A percentile compares a stretch with the other conserved stretches of the same genome.
phyloP scores from a whole-genome alignment of 2,329 filamentous ascomycete species.

The Hypoxylon rubiginosum region DNA sequence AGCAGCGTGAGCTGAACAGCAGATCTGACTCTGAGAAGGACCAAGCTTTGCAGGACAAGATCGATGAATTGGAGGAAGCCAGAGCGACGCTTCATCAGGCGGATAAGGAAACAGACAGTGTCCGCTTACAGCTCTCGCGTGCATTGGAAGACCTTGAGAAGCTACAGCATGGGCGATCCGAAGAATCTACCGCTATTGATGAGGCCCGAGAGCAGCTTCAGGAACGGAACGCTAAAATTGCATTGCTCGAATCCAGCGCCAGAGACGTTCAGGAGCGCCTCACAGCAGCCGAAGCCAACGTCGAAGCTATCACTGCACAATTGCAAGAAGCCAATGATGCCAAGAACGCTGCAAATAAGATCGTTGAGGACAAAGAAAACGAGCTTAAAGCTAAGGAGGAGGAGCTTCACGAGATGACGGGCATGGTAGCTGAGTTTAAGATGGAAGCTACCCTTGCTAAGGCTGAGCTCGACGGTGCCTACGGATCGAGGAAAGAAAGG shows the following conservation, averaged over 20 bases:
- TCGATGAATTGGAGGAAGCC: conserved; percentile 67
- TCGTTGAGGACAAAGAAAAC: conserved; percentile 52
- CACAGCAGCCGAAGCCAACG: conserved; percentile 55
- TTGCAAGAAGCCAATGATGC: conserved; percentile 53
- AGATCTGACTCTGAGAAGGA: conserved; percentile 83
- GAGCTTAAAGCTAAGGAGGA: conserved; percentile 59
- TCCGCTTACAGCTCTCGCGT: conserved; percentile 64
- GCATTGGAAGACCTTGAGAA: conserved; percentile 63
- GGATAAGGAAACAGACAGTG: conserved; percentile 54
- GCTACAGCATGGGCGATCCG: conserved; percentile 50
- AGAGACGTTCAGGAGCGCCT: conserved; percentile 57
- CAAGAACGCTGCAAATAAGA: conserved; percentile 49
- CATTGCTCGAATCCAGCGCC: conserved; percentile 59
- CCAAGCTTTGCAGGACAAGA: conserved; percentile 70
- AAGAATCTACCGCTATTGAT: conserved; percentile 54
- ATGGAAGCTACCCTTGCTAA: conserved; percentile 72
- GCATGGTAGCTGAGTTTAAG: conserved; percentile 70
- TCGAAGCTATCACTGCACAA: conserved; percentile 56
- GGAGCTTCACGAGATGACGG: conserved; percentile 57
- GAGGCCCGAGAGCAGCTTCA: conserved; percentile 57
- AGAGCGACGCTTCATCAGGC: conserved; percentile 46
- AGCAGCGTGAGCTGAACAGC: conserved; percentile 92
- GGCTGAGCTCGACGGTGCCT: conserved; percentile 73
- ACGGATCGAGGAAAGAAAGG: conserved; percentile 70
- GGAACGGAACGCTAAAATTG: conserved; percentile 60